phyloP scores from a whole-genome alignment of 495 filamentous ascomycete species.

The Penicillium nucicola region DNA sequence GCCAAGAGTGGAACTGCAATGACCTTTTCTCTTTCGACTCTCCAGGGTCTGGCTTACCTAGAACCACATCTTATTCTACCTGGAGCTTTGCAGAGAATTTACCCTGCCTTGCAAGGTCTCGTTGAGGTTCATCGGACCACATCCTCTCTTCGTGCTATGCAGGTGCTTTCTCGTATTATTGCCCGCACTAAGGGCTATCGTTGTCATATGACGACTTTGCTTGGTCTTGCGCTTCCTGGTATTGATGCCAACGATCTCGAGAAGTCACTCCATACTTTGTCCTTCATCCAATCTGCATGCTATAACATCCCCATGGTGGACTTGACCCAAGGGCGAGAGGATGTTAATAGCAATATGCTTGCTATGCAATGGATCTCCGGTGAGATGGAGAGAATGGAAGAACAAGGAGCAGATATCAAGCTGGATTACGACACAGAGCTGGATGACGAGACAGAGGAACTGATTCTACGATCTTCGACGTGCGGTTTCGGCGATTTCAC shows the following conservation, averaged over 20 bases:
- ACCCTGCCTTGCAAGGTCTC: constrained; percentile 90
- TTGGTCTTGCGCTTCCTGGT: constrained; percentile 89
- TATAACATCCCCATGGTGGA: constrained; percentile 93
- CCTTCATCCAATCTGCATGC: constrained; percentile 90
- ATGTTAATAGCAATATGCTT: constrained; percentile 69
- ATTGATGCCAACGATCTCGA: constrained; percentile 98
- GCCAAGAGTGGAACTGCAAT: constrained; percentile 89
- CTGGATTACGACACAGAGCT: constrained; percentile 83
- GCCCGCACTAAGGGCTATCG: constrained; percentile 86
- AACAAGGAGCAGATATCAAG: constrained; percentile 75
- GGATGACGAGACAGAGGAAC: constrained; percentile 79
- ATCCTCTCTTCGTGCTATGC: constrained; percentile 85
- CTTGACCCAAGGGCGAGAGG: constrained; percentile 65
- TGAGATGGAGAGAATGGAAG: constrained; percentile 91
- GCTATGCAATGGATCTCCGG: constrained; percentile 92
- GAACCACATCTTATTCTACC: constrained; percentile 92
- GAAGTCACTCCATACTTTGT: constrained; percentile 90
- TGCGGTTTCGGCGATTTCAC: constrained; percentile 91
- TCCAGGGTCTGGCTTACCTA: constrained; percentile 85
- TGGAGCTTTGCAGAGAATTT: constrained; percentile 91
- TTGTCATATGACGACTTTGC: constrained; percentile 88
- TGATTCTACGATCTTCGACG: constrained; percentile 93
- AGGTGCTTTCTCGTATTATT: constrained; percentile 86
- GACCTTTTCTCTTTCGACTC: constrained; percentile 82
- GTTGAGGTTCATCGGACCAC: constrained; percentile 97